phyloP scores from a whole-genome alignment of 2,329 filamentous ascomycete species.

The Beauveria pseudobassiana region DNA sequence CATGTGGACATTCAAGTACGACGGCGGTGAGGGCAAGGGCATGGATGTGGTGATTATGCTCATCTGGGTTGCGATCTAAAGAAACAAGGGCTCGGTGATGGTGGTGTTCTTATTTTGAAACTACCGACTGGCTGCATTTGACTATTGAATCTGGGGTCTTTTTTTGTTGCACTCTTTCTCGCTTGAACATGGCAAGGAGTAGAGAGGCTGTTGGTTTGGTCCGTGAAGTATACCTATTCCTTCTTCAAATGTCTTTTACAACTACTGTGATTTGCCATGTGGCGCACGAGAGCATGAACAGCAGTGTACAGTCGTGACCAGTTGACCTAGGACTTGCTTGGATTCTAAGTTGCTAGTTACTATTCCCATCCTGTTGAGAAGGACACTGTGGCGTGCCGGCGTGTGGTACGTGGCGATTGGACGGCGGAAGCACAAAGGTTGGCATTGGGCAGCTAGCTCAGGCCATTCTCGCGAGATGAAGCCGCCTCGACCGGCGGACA shows the following conservation, averaged over 20 bases:
- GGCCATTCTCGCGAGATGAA: too few species aligned
- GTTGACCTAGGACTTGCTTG: too few species aligned
- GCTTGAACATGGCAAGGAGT: neutral
- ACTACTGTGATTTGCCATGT: neutral
- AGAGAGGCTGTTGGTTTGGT: neutral
- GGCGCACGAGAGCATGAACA: neutral
- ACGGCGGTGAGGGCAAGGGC: slow-evolving; percentile 58
- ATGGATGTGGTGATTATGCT: slow-evolving; percentile 64
- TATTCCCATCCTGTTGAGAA: too few species aligned
- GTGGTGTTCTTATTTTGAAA: neutral
- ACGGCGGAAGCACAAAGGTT: too few species aligned
- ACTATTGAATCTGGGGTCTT: neutral
- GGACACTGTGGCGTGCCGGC: too few species aligned
- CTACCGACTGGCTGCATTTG: neutral
- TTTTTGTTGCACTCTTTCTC: neutral
- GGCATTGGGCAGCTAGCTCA: too few species aligned
- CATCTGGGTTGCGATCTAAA: slow-evolving; percentile 68
- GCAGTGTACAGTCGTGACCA: too few species aligned
- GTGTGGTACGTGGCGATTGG: too few species aligned
- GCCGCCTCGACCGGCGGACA: too few species aligned
- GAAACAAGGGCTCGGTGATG: neutral
- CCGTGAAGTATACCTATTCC: neutral
- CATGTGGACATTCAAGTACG: slow-evolving; percentile 85
- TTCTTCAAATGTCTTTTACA: neutral
- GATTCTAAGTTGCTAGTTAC: too few species aligned